These are phyloP conservation scores for Dorcoceras hygrometricum DNA, from an alignment of 257 asterid genomes.

Conservation along the genomic window DNA sequence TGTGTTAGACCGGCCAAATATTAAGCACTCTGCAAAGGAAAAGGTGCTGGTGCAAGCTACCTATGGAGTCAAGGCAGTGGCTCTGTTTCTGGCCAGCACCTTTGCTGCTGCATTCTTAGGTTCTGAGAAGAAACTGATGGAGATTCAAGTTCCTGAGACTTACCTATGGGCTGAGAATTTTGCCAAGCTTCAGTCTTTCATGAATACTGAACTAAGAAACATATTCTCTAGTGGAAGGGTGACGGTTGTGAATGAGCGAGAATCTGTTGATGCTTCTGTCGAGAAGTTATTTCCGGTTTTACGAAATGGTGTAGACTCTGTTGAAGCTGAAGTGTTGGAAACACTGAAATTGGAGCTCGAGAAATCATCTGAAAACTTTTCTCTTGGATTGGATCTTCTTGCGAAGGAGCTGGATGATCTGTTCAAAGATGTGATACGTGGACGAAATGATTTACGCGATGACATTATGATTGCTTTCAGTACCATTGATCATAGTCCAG, in stretches of 20 bases:
- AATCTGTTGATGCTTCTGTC: conserved; percentile 39
- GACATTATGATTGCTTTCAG: conserved; percentile 41
- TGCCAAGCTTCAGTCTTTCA: conserved; percentile 30
- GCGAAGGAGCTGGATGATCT: conserved; percentile 45
- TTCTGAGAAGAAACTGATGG: conserved; percentile 36
- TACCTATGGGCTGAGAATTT: conserved; percentile 45
- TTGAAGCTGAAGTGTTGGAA: conserved; percentile 25
- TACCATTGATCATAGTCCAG: conserved; percentile 6
- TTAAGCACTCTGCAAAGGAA: conserved; percentile 52
- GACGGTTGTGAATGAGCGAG: conserved; percentile 42
- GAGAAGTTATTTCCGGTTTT: conserved; percentile 36
- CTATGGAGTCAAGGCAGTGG: conserved; percentile 43
- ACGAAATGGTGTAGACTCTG: conserved; percentile 32
- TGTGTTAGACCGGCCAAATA: conserved; percentile 43
- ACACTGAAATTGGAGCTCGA: conserved; percentile 31
- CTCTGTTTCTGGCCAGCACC: conserved; percentile 39
- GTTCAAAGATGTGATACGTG: conserved; percentile 40
- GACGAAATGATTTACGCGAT: conserved; percentile 46
- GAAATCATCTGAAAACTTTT: conserved; percentile 21
- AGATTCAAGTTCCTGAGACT: conserved; percentile 31
- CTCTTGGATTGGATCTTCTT: conserved; percentile 42
- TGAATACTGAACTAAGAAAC: conserved; percentile 36
- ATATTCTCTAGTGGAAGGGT: conserved; percentile 29
- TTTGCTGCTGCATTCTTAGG: conserved; percentile 49
- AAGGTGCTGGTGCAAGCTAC: conserved; percentile 53